Evolutionary conservation across 768 basidiomycete species (phyloP).

Genomic region (Saitozyma podzolica): DNA sequence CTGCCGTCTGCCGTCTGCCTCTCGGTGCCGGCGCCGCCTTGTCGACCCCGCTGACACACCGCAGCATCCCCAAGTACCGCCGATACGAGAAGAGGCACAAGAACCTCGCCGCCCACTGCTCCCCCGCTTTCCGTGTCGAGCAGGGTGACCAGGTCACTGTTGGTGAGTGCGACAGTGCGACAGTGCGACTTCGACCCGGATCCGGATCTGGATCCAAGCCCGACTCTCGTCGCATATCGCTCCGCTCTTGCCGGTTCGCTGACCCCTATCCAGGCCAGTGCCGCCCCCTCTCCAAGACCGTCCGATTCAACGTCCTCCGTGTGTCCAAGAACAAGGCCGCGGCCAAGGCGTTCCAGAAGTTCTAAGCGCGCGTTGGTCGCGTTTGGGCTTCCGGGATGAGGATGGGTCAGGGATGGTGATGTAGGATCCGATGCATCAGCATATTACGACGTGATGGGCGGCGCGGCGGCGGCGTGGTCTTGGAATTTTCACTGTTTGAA

Average conservation of each 20-base stretch:
- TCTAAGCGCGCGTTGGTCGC: slow-evolving; percentile 54
- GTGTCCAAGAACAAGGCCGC: slow-evolving; percentile 91
- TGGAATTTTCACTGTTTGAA: no score
- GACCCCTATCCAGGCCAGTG: slow-evolving; percentile 63
- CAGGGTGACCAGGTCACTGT: slow-evolving; percentile 91
- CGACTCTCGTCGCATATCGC: not conserved
- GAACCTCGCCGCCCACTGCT: slow-evolving; percentile 95
- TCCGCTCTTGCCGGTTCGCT: slow-evolving; percentile 3
- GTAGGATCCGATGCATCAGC: slow-evolving; percentile 8
- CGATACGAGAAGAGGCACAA: slow-evolving; percentile 91
- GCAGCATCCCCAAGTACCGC: slow-evolving; percentile 97
- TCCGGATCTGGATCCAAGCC: not conserved
- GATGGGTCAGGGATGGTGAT: slow-evolving; percentile 7
- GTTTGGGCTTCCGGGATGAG: not conserved
- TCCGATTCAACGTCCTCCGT: slow-evolving; percentile 97
- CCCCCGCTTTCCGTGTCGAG: slow-evolving; percentile 98
- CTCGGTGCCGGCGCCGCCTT: no score
- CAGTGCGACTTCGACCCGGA: slow-evolving; percentile 54
- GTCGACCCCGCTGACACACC: slow-evolving; percentile 63
- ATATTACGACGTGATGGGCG: not conserved
- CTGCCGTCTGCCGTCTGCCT: not conserved
- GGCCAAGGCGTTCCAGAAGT: slow-evolving; percentile 91
- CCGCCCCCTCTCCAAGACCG: slow-evolving; percentile 97
- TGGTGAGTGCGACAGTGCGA: slow-evolving; percentile 53
- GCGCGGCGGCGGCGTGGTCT: not conserved